Evolutionary conservation across 129 eudicot species (phyloP), one percentile per base, ranked within the genome.

Genomic region (Erigeron canadensis): DNA sequence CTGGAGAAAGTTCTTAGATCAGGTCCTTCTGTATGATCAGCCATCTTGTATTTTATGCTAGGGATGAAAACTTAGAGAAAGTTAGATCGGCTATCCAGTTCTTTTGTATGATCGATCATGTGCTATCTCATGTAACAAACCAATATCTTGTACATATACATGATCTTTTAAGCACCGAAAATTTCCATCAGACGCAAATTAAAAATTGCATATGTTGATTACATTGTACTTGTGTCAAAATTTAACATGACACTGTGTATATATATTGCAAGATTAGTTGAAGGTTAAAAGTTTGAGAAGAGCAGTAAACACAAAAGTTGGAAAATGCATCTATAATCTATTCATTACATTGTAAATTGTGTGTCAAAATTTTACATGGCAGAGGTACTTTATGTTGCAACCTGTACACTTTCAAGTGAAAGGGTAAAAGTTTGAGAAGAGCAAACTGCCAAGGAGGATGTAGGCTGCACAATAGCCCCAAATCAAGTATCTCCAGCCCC

Each of bases 341-440:
- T 34, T 34, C 17, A n/a, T 23, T 15, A 15, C 44, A 60, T 60
- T 10, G 15, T 60, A 13, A 42, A 8, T 60, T 34, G 13, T 60
- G 65, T 60, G 18, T 60, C 44, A 60, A 60, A 23, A 60, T 60
- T 60, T 10, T 53, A 53, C 58, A 6, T 51, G 19, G 57, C 39
- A 50, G 7, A 11, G 62, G 8, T 51, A 16, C 34, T 13, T 54
- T 10, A 39, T 16, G 22, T 69, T 54, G 40, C 71, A 74, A 23
- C 8, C 47, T 67, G 22, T 8, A 75, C 11, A 28, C 18, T 5
- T 21, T 89, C 74, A 94, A 69, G 98, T 94, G 68, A 94, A 94
- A 56, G 98, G 98, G 57, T 94, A 94, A 67, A 94, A 94, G 78
- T 89, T 89, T 61, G 98, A 89, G 77, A 94, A 94, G 54, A 94